Conservation (phyloP, 176 grass and related monocot species). For the Lolium multiflorum region DNA sequence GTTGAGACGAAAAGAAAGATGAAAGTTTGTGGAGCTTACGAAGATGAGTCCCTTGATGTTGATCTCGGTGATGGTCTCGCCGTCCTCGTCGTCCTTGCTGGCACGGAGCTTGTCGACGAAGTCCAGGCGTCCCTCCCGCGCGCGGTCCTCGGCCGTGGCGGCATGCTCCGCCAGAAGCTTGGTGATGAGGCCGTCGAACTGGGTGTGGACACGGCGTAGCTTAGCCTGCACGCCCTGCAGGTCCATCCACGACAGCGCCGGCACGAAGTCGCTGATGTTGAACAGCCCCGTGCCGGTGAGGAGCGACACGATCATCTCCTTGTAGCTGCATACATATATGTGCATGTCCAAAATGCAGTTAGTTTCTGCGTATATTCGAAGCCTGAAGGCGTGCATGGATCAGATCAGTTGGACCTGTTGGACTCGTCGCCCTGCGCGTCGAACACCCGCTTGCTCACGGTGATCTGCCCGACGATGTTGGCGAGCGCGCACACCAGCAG, state of each 20-base stretch:
- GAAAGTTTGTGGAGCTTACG: slow-evolving; percentile 45
- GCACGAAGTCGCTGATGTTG: slow-evolving; percentile 90
- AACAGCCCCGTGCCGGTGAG: slow-evolving; percentile 76
- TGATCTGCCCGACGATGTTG: slow-evolving; percentile 82
- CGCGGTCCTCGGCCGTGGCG: slow-evolving; percentile 58
- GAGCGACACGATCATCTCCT: slow-evolving; percentile 87
- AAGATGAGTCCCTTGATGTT: slow-evolving; percentile 96
- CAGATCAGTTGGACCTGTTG: slow-evolving; percentile 36
- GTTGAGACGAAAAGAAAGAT: background rate
- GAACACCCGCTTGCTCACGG: slow-evolving; percentile 81
- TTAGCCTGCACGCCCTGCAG: slow-evolving; percentile 83
- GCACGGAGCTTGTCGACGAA: slow-evolving; percentile 76
- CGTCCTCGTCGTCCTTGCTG: slow-evolving; percentile 55
- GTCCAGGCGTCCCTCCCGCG: slow-evolving; percentile 50
- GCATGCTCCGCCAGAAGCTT: slow-evolving; percentile 76
- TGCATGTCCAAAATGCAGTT: background rate
- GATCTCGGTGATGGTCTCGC: slow-evolving; percentile 72
- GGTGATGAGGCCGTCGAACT: slow-evolving; percentile 81
- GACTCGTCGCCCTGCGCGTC: slow-evolving; percentile 70
- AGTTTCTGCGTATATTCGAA: background rate
- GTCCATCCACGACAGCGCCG: slow-evolving; percentile 74
- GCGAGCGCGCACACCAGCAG: slow-evolving; percentile 79
- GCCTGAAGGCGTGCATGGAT: background rate
- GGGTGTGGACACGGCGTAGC: slow-evolving; percentile 62
- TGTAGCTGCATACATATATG: slow-evolving; percentile 65